Evolutionary conservation across 2,329 filamentous ascomycete genomes (phyloP).

Genomic region (Furcasterigmium furcatum): DNA sequence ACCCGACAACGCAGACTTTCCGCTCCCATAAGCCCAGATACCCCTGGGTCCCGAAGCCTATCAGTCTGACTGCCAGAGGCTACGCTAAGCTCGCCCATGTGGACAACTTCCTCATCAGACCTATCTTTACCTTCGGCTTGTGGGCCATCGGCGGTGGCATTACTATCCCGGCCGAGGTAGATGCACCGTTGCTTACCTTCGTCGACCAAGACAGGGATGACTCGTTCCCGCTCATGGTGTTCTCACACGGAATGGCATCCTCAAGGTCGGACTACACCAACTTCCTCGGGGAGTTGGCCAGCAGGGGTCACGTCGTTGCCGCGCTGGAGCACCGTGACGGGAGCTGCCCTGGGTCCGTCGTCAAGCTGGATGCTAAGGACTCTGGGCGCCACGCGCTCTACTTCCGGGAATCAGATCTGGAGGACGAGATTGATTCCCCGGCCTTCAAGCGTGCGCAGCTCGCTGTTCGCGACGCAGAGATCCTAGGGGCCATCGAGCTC

Average conservation of each 20-base stretch:
- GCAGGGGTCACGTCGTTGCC: constrained; percentile 44
- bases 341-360: constrained; percentile 40
- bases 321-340: constrained; percentile 51
- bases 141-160: constrained; percentile 38
- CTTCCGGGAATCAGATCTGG: constrained; percentile 28
- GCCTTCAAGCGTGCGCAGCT: constrained; percentile 43
- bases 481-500: constrained; percentile 38
- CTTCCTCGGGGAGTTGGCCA: constrained; percentile 46
- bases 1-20: constrained; percentile 31
- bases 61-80: constrained; percentile 40
- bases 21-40: constrained; percentile 26
- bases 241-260: constrained; percentile 49
- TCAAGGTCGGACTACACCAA: constrained; percentile 49
- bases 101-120: constrained; percentile 37
- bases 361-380: constrained; percentile 24
- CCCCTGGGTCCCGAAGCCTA: constrained; percentile 40
- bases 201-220: constrained; percentile 13
- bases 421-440: constrained; percentile 23
- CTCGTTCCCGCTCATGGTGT: constrained; percentile 42
- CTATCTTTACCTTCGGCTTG: constrained; percentile 38
- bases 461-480: constrained; percentile 46
- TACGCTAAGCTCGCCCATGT: constrained; percentile 42
- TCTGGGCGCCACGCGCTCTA: constrained; percentile 26
- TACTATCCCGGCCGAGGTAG: constrained; percentile 43
- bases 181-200: constrained; percentile 33